Conservation (phyloP, 495 filamentous ascomycete species). For the Xylaria telfairii region DNA sequence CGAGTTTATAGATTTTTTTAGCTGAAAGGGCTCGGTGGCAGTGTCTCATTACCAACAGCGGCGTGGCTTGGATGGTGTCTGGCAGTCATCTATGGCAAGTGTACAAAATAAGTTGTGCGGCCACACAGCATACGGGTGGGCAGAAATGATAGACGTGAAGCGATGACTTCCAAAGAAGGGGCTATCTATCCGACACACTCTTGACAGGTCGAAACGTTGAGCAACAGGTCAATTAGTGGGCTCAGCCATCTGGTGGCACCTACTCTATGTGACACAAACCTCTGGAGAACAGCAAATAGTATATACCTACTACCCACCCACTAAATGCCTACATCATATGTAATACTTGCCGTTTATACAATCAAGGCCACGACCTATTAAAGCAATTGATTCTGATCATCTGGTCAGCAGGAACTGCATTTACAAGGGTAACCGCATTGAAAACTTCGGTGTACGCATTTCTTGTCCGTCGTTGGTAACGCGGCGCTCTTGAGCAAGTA, state of each 20-base stretch:
- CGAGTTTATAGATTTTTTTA: neutral
- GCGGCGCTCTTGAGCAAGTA: neutral
- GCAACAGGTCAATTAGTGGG: neutral
- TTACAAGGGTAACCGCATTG: neutral
- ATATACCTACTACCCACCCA: too few relatives aligned
- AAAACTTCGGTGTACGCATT: neutral
- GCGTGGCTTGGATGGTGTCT: neutral
- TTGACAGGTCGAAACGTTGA: neutral
- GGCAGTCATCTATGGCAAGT: neutral
- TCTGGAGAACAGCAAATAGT: too few relatives aligned
- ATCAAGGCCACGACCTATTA: too few relatives aligned
- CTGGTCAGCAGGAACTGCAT: neutral
- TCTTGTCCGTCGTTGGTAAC: neutral
- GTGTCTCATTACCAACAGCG: neutral
- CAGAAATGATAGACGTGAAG: neutral
- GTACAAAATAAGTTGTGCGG: neutral
- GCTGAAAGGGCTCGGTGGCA: neutral
- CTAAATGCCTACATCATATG: too few relatives aligned
- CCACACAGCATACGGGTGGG: neutral
- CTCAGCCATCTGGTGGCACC: neutral
- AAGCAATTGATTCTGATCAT: too few relatives aligned
- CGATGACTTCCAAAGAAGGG: neutral
- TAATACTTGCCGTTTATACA: neutral
- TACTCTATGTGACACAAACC: neutral
- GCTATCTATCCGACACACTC: neutral